phyloP scores from a whole-genome alignment of 192 early-diverging fungal species.

The Backusella tuberculispora region DNA sequence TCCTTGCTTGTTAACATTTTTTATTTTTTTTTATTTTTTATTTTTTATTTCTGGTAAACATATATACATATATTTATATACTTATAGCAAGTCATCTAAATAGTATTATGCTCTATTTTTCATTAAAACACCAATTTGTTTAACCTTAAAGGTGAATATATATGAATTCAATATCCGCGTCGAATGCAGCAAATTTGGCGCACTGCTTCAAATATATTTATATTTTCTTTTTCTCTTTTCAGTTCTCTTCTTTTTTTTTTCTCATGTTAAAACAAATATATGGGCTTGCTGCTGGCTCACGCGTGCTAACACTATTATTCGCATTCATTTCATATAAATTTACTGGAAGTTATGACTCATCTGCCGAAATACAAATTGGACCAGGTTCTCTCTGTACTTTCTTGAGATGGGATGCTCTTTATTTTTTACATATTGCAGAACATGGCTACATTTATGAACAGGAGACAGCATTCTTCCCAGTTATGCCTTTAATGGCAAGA shows the following conservation, averaged over 20 bases:
- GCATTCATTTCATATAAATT: conserved; percentile 2
- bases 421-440: conserved; percentile 80
- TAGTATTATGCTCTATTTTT: too few species aligned
- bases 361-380: conserved; percentile 16
- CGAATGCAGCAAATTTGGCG: too few species aligned
- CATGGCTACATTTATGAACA: conserved; percentile 86
- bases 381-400: conserved; percentile 46
- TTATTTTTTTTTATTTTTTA: too few species aligned
- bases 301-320: conserved; percentile 8
- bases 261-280: conserved; percentile 17
- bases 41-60: too few species aligned
- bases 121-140: too few species aligned
- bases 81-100: too few species aligned
- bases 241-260: too few species aligned
- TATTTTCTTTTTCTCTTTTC: background rate
- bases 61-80: too few species aligned
- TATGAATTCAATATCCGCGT: too few species aligned
- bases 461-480: conserved; percentile 88
- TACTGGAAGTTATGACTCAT: conserved; percentile 27
- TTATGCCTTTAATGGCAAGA: conserved; percentile 69
- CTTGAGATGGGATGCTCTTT: conserved; percentile 90
- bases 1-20: too few species aligned
- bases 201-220: too few species aligned
- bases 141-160: too few species aligned
- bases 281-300: conserved; percentile 15